Evolutionary conservation across 148 eudicot species (phyloP), one percentile per base, ranked within the genome.

Genomic region (Rhododendron ferrugineum): DNA sequence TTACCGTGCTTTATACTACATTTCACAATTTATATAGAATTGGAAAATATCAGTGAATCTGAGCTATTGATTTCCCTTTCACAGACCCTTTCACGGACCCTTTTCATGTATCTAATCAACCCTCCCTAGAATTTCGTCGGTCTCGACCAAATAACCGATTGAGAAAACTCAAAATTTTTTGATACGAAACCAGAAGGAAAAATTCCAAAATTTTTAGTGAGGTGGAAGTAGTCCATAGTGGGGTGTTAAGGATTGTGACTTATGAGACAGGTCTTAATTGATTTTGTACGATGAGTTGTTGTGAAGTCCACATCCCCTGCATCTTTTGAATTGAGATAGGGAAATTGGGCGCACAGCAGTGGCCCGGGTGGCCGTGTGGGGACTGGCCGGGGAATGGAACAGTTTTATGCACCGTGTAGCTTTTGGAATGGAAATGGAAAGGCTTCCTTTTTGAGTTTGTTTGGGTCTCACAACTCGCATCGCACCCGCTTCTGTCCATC

Each of bases 281-380:
- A n/a, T 13, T 23, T 54, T 52, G 81, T 73, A 84, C 70, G 79
- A 62, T 32, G 42, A 36, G 49, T 52, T 30, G 81, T 78, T 85
- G 83, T 22, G 26, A 20, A 66, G 83, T 85, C 86, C 14, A 58
- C 40, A 66, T 80, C 36, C 1, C 3, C 2, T 36, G 30, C 47
- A 75, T 10, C 8, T 50, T 52, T 16, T 46, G 10, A 37, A 37
- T 54, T 42, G 42, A 34, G 36, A 37, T 20, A 18, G 76, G 46
- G 18, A 72, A 72, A 30, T 30, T 70, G 40, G 26, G 81, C 18
- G 37, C 32, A 52, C 3, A 23, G 23, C 36, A 34, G 36, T 34
- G 36, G 36, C 36, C 36, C 2, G 36, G 36, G 3, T 34, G 36
- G 36, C 36, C 36, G 36, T 34, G 36, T 18, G 23, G 50, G n/a